phyloP scores from a whole-genome alignment of 2,329 filamentous ascomycete species.

The Dothidotthia symphoricarpi region DNA sequence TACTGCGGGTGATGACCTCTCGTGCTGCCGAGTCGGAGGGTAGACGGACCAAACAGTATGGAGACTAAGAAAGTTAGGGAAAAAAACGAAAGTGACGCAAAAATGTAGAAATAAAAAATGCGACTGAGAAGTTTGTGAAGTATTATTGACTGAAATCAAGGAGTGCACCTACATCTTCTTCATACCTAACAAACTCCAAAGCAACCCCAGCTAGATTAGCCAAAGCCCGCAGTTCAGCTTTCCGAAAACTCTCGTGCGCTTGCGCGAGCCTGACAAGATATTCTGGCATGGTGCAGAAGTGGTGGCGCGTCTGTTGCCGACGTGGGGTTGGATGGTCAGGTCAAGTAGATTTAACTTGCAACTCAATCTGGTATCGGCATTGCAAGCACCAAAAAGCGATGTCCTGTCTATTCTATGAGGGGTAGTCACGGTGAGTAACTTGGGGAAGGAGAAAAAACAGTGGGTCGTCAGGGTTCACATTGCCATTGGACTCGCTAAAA shows the following conservation, averaged over 20 bases:
- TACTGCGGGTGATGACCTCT: constrained; percentile 69
- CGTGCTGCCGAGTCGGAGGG: constrained; percentile 62
- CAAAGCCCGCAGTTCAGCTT: constrained; percentile 78
- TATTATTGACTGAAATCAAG: not conserved
- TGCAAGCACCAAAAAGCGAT: constrained; percentile 3
- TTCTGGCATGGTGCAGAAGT: constrained; percentile 49
- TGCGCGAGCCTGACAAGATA: constrained; percentile 90
- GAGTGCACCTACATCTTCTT: constrained; percentile 61
- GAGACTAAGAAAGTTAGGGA: constrained; percentile 58
- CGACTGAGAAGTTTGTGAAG: too few species aligned
- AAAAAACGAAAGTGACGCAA: not conserved
- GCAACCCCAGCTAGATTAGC: constrained; percentile 66
- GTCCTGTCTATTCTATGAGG: not conserved
- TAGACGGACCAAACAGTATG: constrained; percentile 76
- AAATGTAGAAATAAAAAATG: not conserved
- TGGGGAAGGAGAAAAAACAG: constrained; percentile 4
- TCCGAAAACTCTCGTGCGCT: constrained; percentile 84
- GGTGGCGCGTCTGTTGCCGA: not conserved
- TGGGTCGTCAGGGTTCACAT: constrained; percentile 1
- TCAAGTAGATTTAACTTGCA: not conserved
- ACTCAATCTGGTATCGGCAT: constrained; percentile 26
- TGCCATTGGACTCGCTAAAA: constrained; percentile 9
- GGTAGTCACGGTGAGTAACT: constrained; percentile 1
- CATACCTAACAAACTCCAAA: constrained; percentile 73
- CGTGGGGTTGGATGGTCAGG: not conserved